A percentile compares a stretch with the other conserved stretches of the same genome.
Conservation (phyloP, 208 protist genomes). For the Crithidia fasciculata region DNA sequence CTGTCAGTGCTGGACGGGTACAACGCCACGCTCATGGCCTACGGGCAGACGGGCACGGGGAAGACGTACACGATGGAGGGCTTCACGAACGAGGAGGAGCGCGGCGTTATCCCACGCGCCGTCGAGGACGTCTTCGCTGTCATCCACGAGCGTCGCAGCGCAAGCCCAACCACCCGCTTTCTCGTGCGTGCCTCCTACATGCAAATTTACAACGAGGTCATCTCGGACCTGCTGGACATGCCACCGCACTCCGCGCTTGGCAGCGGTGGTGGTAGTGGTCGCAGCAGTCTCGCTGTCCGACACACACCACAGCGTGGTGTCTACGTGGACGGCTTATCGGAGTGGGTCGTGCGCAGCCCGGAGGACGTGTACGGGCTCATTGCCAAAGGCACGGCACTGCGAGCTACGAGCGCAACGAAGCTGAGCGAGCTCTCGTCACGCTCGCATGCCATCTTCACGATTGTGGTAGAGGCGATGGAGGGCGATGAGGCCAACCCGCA, state of each 20-base stretch:
- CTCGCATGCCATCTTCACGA: constrained; percentile 96
- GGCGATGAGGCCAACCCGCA: constrained; percentile 53
- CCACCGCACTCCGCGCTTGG: constrained; percentile 17
- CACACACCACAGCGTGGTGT: constrained; percentile 87
- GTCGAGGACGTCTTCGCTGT: constrained; percentile 67
- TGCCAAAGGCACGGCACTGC: constrained; percentile 64
- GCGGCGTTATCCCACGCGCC: constrained; percentile 78
- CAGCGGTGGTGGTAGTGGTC: neutral
- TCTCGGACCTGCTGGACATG: constrained; percentile 76
- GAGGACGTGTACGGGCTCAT: constrained; percentile 93
- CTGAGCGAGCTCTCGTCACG: constrained; percentile 94
- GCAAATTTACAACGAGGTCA: constrained; percentile 93
- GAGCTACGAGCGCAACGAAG: constrained; percentile 81
- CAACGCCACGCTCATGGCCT: constrained; percentile 89
- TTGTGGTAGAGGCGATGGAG: constrained; percentile 69
- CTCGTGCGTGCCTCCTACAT: constrained; percentile 80
- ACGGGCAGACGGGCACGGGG: constrained; percentile 87
- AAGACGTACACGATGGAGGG: constrained; percentile 94
- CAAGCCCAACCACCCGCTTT: constrained; percentile 36
- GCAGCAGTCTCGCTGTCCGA: constrained; percentile 47
- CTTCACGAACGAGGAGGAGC: constrained; percentile 77
- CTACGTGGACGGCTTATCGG: constrained; percentile 92
- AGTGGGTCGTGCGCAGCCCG: constrained; percentile 88
- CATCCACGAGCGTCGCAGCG: constrained; percentile 36
- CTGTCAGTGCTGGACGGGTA: constrained; percentile 79